Evolutionary conservation across 1,284 basidiomycete species (phyloP).

Genomic region (Apiotrichum domesticum): DNA sequence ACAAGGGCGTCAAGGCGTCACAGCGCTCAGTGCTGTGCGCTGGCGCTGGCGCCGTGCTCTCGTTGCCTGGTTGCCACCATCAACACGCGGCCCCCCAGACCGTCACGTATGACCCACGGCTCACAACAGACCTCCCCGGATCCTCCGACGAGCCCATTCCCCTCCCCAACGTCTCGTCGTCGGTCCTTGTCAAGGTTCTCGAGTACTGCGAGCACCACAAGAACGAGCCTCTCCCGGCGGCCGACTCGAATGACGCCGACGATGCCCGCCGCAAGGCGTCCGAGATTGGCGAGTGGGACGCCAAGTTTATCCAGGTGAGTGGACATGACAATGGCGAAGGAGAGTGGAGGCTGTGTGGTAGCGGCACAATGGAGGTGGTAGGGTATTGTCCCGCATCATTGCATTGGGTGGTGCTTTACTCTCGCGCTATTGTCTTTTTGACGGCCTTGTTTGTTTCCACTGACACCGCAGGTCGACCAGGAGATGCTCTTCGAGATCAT

Average conservation of each 20-base stretch:
- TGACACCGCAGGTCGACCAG: constrained; percentile 65
- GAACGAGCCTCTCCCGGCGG: constrained; percentile 85
- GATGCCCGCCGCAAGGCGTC: constrained; percentile 96
- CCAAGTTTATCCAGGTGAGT: constrained; percentile 81
- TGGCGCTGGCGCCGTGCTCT: no score
- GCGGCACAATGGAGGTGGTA: no score
- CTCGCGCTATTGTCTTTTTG: no score
- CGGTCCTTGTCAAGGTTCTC: constrained; percentile 95
- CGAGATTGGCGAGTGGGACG: constrained; percentile 98
- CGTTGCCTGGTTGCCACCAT: no score
- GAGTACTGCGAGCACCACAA: constrained; percentile 99
- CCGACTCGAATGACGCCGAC: constrained; percentile 68
- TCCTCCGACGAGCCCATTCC: constrained; percentile 84
- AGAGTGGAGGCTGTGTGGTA: no score
- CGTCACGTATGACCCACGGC: no score
- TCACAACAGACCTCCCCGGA: constrained; percentile 76
- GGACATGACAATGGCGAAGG: no score
- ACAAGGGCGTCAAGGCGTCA: no score
- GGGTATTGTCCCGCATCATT: no score
- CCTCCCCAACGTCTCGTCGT: constrained; percentile 91
- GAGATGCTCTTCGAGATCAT: constrained; percentile 91
- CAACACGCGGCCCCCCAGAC: no score
- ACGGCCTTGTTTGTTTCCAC: neutral
- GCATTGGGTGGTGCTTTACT: neutral
- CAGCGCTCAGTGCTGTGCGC: no score